Base-by-base conservation (phyloP, 2,329 filamentous ascomycete species). In the Cladophialophora chaetospira region DNA sequence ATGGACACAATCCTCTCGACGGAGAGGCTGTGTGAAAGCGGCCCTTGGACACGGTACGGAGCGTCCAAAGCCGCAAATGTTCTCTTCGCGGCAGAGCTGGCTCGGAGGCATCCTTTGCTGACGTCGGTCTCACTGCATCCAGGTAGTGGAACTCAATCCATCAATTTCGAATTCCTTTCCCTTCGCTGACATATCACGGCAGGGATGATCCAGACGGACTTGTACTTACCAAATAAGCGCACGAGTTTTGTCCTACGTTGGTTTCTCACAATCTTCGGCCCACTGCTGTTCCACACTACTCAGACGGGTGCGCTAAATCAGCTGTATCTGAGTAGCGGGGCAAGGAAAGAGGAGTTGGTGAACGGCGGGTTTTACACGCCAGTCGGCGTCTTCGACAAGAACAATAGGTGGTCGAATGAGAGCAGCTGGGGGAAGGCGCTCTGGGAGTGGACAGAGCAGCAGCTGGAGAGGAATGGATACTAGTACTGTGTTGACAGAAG, bases 11-110 rank as follows among this genome's bases (percentile, higher is more conserved):
- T 77, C 63, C 71, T 70, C 4, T 73, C 71, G 8, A 73, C 72
- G 0, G 53, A 67, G 2, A 63, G 65, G 1, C 68, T 77, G 1
- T 59, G 74, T 23, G 57, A 57, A 0, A 55, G 65, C 5, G 73
- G 71, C 29, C 72, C 74, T 3, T 78, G 74, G 71, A 66, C 69
- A 2, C 76, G 78, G 1, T 83, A 82, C 62, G 76, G 72, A 8
- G 74, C 77, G 15, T 78, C 75, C 57, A 82, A 81, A 64, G 72
- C 77, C 0, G 79, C 78, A 1, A 80, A 78, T 48, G 72, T 80
- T 19, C 65, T 79, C 3, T 76, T 76, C 46, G 76, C 77, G 2
- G 64, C 71, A 0, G 76, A 79, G 60, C 61, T 81, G 3, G 75
- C 75, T 2, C 71, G 74, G 6, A 73, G 74, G 1, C 71, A 76